Conservation (phyloP, 73 alveolate species). For the Paramecium biaurelia region DNA sequence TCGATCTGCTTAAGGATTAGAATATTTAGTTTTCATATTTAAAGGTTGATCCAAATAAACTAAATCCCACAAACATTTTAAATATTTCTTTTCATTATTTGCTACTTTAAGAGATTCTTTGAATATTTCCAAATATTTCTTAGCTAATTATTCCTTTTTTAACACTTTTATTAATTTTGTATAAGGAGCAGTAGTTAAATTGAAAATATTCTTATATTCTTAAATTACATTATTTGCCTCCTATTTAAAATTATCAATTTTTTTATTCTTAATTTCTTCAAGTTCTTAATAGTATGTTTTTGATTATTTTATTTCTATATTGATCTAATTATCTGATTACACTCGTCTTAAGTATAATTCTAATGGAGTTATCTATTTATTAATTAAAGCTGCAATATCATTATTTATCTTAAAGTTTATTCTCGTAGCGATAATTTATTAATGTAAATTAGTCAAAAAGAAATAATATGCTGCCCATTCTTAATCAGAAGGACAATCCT, state of each 20-base stretch:
- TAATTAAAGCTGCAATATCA: background rate
- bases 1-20: background rate
- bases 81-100: background rate
- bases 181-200: background rate
- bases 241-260: background rate
- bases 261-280: background rate
- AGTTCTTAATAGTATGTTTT: background rate
- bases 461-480: background rate
- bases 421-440: background rate
- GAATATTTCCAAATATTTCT: background rate
- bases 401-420: background rate
- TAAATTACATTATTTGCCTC: background rate
- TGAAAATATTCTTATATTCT: background rate
- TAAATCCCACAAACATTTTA: background rate
- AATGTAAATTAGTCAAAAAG: background rate
- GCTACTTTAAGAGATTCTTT: constrained; percentile 17
- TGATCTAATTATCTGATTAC: background rate
- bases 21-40: background rate
- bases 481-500: background rate
- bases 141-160: background rate
- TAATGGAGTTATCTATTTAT: background rate
- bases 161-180: background rate
- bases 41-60: background rate
- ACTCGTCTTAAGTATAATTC: background rate
- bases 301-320: background rate